Percentiles rank a stretch among this genome's conserved stretches.
Conservation (phyloP, 768 basidiomycete genomes). For the Chiua virens region DNA sequence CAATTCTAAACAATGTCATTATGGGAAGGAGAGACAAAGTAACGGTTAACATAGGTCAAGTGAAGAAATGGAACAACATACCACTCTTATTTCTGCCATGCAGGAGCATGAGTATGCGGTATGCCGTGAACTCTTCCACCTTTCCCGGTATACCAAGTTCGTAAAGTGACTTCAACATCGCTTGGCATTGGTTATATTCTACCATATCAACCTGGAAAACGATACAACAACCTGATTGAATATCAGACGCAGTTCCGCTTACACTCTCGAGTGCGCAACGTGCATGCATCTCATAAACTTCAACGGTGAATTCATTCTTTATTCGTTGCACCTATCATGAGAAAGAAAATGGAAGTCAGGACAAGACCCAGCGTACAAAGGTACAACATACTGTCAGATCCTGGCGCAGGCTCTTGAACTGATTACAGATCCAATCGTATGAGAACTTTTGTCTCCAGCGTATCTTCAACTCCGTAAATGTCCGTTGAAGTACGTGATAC, state of each 20-base stretch:
- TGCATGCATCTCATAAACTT: slow-evolving; percentile 98
- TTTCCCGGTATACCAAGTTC: slow-evolving; percentile 91
- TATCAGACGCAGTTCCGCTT: slow-evolving; percentile 25
- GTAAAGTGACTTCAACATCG: slow-evolving; percentile 84
- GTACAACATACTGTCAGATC: slow-evolving; percentile 84
- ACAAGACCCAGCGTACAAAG: neutral
- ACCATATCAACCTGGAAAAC: slow-evolving; percentile 85
- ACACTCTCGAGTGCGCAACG: slow-evolving; percentile 94
- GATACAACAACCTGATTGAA: slow-evolving; percentile 14
- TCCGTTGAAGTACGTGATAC: slow-evolving; percentile 77
- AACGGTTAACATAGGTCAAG: neutral
- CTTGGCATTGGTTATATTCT: slow-evolving; percentile 98
- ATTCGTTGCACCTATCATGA: slow-evolving; percentile 87
- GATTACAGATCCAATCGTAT: slow-evolving; percentile 94
- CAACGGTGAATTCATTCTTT: slow-evolving; percentile 96
- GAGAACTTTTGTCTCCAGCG: slow-evolving; percentile 78
- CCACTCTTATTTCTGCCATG: slow-evolving; percentile 94
- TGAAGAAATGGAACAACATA: slow-evolving; percentile 37
- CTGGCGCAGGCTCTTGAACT: slow-evolving; percentile 96
- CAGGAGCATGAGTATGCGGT: slow-evolving; percentile 93
- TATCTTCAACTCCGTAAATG: slow-evolving; percentile 80
- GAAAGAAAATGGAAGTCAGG: slow-evolving; percentile 9
- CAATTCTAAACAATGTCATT: slow-evolving; percentile 58
- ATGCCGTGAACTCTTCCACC: slow-evolving; percentile 95
- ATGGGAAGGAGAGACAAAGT: neutral